phyloP scores from a whole-genome alignment of 1,284 basidiomycete species.

The Amylostereum areolatum region DNA sequence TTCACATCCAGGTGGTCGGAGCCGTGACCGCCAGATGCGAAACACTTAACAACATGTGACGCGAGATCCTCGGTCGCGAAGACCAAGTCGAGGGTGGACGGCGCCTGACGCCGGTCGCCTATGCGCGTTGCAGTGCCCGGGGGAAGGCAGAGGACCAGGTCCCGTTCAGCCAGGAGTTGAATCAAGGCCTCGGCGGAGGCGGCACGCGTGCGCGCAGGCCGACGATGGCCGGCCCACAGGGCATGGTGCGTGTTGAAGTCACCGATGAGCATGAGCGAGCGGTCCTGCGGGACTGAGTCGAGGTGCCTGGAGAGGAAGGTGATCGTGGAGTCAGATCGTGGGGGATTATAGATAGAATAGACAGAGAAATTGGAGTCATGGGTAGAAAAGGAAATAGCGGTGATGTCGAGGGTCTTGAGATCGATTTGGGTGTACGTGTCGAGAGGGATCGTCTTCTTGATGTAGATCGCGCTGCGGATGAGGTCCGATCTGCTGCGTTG shows the following conservation, averaged over 20 bases:
- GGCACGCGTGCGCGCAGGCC: conserved; percentile 14
- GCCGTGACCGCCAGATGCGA: conserved; percentile 8
- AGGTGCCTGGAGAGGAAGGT: too few species aligned
- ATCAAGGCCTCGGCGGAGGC: conserved; percentile 17
- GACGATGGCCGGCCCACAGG: conserved; percentile 37
- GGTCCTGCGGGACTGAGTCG: too few species aligned
- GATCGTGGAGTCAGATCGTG: too few species aligned
- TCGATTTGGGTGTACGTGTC: too few species aligned
- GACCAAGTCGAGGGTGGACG: conserved; percentile 24
- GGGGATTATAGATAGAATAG: too few species aligned
- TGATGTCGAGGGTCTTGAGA: too few species aligned
- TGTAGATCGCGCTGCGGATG: too few species aligned
- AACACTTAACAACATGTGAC: conserved; percentile 13
- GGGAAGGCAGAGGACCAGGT: conserved; percentile 23
- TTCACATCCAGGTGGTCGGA: conserved; percentile 25
- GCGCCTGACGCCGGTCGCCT: conserved; percentile 18
- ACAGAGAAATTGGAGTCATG: too few species aligned
- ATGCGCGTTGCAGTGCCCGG: conserved; percentile 22
- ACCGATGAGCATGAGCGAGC: conserved; percentile 26
- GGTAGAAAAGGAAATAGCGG: too few species aligned
- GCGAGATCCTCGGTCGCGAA: conserved; percentile 20
- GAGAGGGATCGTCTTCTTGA: too few species aligned
- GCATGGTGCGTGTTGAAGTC: conserved; percentile 49
- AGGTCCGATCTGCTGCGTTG: too few species aligned
- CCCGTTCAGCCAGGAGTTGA: conserved; percentile 11